Evolutionary conservation across 2,329 filamentous ascomycete species (phyloP).

Genomic region (Calonectria pseudoturangicola): DNA sequence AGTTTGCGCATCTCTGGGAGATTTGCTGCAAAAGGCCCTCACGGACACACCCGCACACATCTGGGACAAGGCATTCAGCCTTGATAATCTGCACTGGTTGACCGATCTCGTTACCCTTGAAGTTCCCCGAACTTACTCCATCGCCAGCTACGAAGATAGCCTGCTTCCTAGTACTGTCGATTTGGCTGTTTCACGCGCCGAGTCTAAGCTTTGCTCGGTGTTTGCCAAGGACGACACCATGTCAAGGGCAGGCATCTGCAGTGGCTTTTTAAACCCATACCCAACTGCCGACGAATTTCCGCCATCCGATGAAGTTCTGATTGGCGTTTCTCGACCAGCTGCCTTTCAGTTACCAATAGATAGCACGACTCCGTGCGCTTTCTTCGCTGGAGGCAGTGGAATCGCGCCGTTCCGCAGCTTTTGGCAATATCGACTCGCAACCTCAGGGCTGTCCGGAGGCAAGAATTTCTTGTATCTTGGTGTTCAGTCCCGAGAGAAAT

Average conservation of each 20-base stretch:
- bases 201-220: slow-evolving; percentile 68
- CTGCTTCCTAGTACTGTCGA: slow-evolving; percentile 71
- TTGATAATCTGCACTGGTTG: slow-evolving; percentile 67
- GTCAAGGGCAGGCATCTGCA: slow-evolving; percentile 68
- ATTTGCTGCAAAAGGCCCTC: slow-evolving; percentile 69
- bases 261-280: slow-evolving; percentile 71
- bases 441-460: slow-evolving; percentile 61
- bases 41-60: slow-evolving; percentile 67
- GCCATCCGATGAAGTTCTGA: slow-evolving; percentile 67
- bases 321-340: slow-evolving; percentile 71
- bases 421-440: slow-evolving; percentile 66
- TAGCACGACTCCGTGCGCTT: slow-evolving; percentile 69
- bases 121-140: slow-evolving; percentile 72
- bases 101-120: slow-evolving; percentile 68
- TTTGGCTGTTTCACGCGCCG: slow-evolving; percentile 70
- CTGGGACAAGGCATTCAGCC: slow-evolving; percentile 70
- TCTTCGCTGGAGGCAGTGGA: slow-evolving; percentile 72
- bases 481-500: slow-evolving; percentile 70
- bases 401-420: slow-evolving; percentile 73
- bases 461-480: slow-evolving; percentile 70
- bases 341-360: slow-evolving; percentile 72
- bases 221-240: slow-evolving; percentile 60
- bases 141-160: slow-evolving; percentile 70
- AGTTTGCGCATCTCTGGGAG: slow-evolving; percentile 69
- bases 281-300: slow-evolving; percentile 58